phyloP scores from a whole-genome alignment of 2,329 filamentous ascomycete species.

The Ophiostoma sp. region DNA sequence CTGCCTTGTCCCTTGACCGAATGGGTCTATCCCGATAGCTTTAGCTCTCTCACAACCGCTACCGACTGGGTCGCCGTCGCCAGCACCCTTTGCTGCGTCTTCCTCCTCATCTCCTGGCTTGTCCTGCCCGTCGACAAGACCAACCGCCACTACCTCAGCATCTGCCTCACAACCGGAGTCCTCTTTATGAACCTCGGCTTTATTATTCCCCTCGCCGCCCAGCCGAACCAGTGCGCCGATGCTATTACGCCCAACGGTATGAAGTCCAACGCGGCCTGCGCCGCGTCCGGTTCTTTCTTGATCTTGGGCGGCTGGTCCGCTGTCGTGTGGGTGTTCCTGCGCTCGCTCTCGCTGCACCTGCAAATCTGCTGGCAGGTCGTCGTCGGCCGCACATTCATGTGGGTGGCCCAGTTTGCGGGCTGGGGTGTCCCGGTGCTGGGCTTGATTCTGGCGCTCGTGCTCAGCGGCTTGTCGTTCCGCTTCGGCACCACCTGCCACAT shows the following conservation, averaged over 20 bases:
- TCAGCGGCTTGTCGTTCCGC: slow-evolving; percentile 90
- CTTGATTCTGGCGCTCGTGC: slow-evolving; percentile 66
- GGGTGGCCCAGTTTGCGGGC: slow-evolving; percentile 69
- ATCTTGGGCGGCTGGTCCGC: slow-evolving; percentile 80
- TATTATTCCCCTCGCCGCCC: slow-evolving; percentile 74
- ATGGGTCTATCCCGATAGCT: slow-evolving; percentile 62
- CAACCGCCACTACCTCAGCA: slow-evolving; percentile 84
- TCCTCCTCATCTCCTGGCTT: slow-evolving; percentile 73
- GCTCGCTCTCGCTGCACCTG: slow-evolving; percentile 85
- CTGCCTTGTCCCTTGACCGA: slow-evolving; percentile 83
- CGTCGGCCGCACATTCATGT: slow-evolving; percentile 85
- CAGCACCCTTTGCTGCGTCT: slow-evolving; percentile 64
- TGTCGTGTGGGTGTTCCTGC: slow-evolving; percentile 85
- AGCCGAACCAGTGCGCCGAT: slow-evolving; percentile 79
- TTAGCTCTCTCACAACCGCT: slow-evolving; percentile 53
- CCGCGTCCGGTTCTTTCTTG: slow-evolving; percentile 79
- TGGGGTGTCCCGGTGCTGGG: slow-evolving; percentile 79
- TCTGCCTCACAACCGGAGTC: slow-evolving; percentile 73
- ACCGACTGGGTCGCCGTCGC: slow-evolving; percentile 81
- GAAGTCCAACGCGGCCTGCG: slow-evolving; percentile 74
- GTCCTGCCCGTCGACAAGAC: slow-evolving; percentile 83
- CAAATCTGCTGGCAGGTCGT: slow-evolving; percentile 97
- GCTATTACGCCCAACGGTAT: slow-evolving; percentile 91
- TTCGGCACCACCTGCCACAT: slow-evolving; percentile 92
- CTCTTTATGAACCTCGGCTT: slow-evolving; percentile 84